Conservation (phyloP, 2,329 filamentous ascomycete genomes). For the Fonsecaea monophora region DNA sequence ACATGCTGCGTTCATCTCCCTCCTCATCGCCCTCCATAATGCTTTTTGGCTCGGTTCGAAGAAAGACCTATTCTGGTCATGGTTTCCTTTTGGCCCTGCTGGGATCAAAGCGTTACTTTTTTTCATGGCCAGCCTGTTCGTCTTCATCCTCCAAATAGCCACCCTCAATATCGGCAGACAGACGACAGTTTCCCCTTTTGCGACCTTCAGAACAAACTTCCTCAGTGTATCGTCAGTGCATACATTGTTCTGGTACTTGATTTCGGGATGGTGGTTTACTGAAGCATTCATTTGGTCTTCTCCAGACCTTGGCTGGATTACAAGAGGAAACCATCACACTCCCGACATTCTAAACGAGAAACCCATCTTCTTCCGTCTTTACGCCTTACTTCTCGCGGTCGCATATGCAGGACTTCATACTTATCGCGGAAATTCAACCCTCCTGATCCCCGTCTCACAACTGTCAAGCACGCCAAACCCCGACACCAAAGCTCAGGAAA, state of each 20-base stretch:
- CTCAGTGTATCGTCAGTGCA: constrained; percentile 68
- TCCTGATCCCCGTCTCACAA: constrained; percentile 60
- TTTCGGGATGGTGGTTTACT: constrained; percentile 80
- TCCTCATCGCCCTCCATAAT: constrained; percentile 75
- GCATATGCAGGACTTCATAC: constrained; percentile 74
- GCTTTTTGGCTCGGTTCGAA: constrained; percentile 73
- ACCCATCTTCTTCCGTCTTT: constrained; percentile 77
- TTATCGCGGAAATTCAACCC: constrained; percentile 73
- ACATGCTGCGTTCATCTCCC: constrained; percentile 72
- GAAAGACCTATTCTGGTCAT: constrained; percentile 78
- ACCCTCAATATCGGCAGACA: constrained; percentile 78
- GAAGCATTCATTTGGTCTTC: constrained; percentile 80
- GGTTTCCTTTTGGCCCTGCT: constrained; percentile 79
- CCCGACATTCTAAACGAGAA: constrained; percentile 82
- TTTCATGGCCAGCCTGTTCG: constrained; percentile 74
- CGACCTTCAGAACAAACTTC: constrained; percentile 66
- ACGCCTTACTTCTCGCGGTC: constrained; percentile 71
- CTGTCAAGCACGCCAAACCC: constrained; percentile 38
- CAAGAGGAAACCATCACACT: constrained; percentile 59
- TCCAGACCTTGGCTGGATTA: constrained; percentile 74
- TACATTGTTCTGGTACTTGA: constrained; percentile 75
- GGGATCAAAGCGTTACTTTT: constrained; percentile 77
- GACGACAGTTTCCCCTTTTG: constrained; percentile 72
- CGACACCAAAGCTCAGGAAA: constrained; percentile 45
- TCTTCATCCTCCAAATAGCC: constrained; percentile 85